A percentile compares a stretch with the other conserved stretches of the same genome.
Evolutionary conservation across 805 yeast species (phyloP).

Genomic region (Barnettozyma sp.): DNA sequence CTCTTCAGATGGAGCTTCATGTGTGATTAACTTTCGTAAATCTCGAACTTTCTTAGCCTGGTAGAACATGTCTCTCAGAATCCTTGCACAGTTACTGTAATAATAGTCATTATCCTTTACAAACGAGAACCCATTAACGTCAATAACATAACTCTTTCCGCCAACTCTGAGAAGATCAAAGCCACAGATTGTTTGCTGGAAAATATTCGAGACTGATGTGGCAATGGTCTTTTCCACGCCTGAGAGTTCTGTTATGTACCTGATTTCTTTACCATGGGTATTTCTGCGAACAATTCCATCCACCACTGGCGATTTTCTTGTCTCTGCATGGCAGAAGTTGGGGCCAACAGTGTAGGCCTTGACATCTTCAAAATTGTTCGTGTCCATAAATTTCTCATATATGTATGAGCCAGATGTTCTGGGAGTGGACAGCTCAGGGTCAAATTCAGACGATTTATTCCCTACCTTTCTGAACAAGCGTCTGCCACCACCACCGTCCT

Average conservation of each 20-base stretch:
- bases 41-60: slow-evolving; percentile 49
- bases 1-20: slow-evolving; percentile 31
- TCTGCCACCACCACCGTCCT: slow-evolving; percentile 97
- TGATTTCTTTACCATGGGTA: slow-evolving; percentile 93
- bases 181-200: slow-evolving; percentile 94
- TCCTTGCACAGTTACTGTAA: slow-evolving; percentile 76
- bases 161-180: slow-evolving; percentile 87
- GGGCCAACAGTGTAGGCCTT: slow-evolving; percentile 97
- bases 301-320: slow-evolving; percentile 98
- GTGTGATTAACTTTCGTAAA: slow-evolving; percentile 31
- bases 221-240: slow-evolving; percentile 80
- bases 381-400: slow-evolving; percentile 94
- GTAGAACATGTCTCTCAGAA: slow-evolving; percentile 66
- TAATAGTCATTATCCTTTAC: slow-evolving; percentile 87
- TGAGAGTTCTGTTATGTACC: slow-evolving; percentile 77
- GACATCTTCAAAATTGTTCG: slow-evolving; percentile 97
- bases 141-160: slow-evolving; percentile 87
- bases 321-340: slow-evolving; percentile 91
- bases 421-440: slow-evolving; percentile 64
- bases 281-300: slow-evolving; percentile 97
- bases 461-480: slow-evolving; percentile 92
- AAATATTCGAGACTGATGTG: slow-evolving; percentile 58
- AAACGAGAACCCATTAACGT: slow-evolving; percentile 96
- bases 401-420: slow-evolving; percentile 88
- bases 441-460: slow-evolving; percentile 93